A percentile compares a stretch with the other conserved stretches of the same genome.
These are phyloP conservation scores for Breynia disticha DNA, from an alignment of 441 rosid genomes.

Conservation along the genomic window DNA sequence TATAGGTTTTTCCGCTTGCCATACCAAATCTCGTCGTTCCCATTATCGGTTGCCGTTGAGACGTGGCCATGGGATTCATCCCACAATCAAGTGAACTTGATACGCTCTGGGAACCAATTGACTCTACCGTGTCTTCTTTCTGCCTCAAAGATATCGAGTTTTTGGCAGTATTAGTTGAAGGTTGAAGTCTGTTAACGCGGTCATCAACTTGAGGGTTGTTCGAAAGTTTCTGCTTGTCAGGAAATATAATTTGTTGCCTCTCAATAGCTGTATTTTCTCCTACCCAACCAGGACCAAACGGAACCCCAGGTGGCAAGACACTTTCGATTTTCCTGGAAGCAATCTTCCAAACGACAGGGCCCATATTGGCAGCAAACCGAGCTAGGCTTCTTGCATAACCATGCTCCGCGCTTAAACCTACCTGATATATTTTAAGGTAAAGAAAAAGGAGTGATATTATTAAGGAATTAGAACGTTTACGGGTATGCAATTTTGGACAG, in stretches of 20 bases:
- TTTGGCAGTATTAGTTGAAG: conserved; percentile 24
- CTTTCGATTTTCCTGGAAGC: conserved; percentile 44
- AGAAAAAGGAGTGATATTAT: not conserved
- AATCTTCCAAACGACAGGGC: conserved; percentile 55
- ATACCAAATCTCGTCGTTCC: conserved; percentile 18
- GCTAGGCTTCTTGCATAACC: conserved; percentile 72
- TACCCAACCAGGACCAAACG: conserved; percentile 71
- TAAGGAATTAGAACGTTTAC: not conserved
- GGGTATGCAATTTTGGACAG: not conserved
- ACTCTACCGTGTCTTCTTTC: conserved; percentile 26
- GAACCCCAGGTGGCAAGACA: conserved; percentile 39
- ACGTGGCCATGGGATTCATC: conserved; percentile 17
- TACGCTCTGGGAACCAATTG: conserved; percentile 24
- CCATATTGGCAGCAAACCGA: conserved; percentile 64
- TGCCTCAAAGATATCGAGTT: conserved; percentile 24
- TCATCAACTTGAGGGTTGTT: conserved; percentile 18
- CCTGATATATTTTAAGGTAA: conserved; percentile 26
- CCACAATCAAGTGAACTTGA: conserved; percentile 17
- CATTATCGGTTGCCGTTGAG: conserved; percentile 23
- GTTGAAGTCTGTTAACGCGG: conserved; percentile 27
- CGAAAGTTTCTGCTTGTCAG: conserved; percentile 22
- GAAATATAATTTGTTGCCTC: conserved; percentile 19
- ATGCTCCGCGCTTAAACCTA: conserved; percentile 45
- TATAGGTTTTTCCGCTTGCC: conserved; percentile 9
- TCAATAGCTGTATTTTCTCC: conserved; percentile 42